A percentile compares a stretch with the other conserved stretches of the same genome.
Conservation (phyloP, 192 early-diverging fungal species). For the Gryganskiella cystojenkinii region DNA sequence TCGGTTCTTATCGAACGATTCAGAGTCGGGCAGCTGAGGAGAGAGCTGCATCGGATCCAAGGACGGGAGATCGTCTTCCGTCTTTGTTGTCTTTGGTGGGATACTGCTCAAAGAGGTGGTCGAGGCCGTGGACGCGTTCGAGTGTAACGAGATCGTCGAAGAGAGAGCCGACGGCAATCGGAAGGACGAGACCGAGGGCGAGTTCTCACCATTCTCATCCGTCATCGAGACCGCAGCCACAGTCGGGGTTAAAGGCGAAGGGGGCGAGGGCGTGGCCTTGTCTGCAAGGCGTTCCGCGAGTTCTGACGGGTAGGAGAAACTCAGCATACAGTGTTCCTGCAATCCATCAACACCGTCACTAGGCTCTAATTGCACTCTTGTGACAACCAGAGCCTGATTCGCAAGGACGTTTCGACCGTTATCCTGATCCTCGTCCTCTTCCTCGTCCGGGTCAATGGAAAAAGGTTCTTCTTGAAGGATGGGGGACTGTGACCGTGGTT, state of each 20-base stretch:
- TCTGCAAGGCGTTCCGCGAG: constrained; percentile 20
- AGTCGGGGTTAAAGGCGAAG: constrained; percentile 27
- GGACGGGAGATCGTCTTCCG: not conserved
- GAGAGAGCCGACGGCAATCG: too few species aligned
- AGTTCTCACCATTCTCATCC: not conserved
- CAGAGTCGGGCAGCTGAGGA: constrained; percentile 17
- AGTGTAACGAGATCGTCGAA: too few species aligned
- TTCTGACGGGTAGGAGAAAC: constrained; percentile 38
- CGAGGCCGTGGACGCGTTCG: too few species aligned
- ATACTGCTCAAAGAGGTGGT: too few species aligned
- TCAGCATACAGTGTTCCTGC: constrained; percentile 23
- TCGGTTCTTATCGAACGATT: constrained; percentile 17
- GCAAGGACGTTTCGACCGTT: constrained; percentile 37
- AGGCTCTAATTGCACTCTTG: constrained; percentile 31
- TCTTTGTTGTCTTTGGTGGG: too few species aligned
- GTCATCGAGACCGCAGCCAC: constrained; percentile 12
- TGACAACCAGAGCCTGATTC: constrained; percentile 35
- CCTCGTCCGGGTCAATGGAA: constrained; percentile 1
- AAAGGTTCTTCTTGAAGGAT: too few species aligned
- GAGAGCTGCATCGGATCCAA: not conserved
- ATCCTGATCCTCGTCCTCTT: constrained; percentile 40
- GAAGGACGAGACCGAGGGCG: too few species aligned
- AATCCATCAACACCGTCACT: constrained; percentile 16
- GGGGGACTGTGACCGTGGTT: too few species aligned
- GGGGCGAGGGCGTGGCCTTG: constrained; percentile 3